Evolutionary conservation across 2,329 filamentous ascomycete genomes (phyloP).

Genomic region (Ophioceras dolichostomum): DNA sequence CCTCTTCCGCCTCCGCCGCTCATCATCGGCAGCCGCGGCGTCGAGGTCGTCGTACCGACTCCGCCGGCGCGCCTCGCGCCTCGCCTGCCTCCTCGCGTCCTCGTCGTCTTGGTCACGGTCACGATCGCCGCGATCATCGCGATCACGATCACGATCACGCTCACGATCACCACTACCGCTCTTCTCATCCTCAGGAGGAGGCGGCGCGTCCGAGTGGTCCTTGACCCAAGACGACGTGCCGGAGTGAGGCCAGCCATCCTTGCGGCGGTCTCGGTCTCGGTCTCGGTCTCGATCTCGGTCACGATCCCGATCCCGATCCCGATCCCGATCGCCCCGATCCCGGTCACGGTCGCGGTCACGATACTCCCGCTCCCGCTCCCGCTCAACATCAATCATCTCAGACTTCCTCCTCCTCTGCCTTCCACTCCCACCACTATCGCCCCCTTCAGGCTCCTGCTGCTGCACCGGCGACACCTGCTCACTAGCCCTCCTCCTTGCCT

Average conservation of each 20-base stretch:
- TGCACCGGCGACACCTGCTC: too few species aligned
- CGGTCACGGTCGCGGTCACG: conserved; percentile 33
- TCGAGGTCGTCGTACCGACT: conserved; percentile 25
- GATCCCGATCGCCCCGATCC: conserved; percentile 27
- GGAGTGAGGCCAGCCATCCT: conserved; percentile 45
- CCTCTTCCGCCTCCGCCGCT: conserved; percentile 14
- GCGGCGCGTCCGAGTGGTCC: conserved; percentile 49
- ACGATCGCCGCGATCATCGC: conserved; percentile 21
- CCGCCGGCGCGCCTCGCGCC: conserved; percentile 34
- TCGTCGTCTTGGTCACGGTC: conserved; percentile 23
- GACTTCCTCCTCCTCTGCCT: background rate
- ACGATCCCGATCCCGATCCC: conserved; percentile 30
- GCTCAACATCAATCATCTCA: too few species aligned
- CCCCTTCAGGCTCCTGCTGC: too few species aligned
- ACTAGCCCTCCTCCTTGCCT: conserved; percentile 34
- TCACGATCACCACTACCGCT: too few species aligned
- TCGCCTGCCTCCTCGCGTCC: conserved; percentile 36
- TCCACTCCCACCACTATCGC: too few species aligned
- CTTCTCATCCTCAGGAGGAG: conserved; percentile 34
- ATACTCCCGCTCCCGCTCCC: conserved; percentile 26
- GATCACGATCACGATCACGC: too few species aligned
- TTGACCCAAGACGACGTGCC: conserved; percentile 56
- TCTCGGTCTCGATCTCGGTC: conserved; percentile 20
- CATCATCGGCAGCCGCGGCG: conserved; percentile 16
- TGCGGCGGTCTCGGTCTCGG: conserved; percentile 13